Conservation (phyloP, 345 rosid species). For the Linum tenue region DNA sequence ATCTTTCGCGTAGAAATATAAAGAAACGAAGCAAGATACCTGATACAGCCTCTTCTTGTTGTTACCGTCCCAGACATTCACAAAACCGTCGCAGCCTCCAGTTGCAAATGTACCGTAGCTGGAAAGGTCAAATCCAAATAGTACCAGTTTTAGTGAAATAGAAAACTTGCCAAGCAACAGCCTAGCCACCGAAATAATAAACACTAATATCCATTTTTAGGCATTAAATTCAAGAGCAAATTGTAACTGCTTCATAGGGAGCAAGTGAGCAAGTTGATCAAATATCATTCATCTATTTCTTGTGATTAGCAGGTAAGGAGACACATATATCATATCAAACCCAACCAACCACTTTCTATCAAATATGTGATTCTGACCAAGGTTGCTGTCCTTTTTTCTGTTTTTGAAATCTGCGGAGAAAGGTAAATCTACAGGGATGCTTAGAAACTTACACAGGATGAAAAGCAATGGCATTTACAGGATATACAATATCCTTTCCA, state of each 20-base stretch:
- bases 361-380: too few relatives aligned
- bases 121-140: constrained; percentile 12
- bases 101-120: constrained; percentile 99
- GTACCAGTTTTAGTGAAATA: too few relatives aligned
- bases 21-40: constrained; percentile 27
- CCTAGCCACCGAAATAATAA: too few relatives aligned
- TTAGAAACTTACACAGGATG: constrained; percentile 82
- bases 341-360: too few relatives aligned
- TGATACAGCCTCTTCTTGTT: constrained; percentile 98
- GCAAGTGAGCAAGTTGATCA: not conserved
- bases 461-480: constrained; percentile 92
- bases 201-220: not conserved
- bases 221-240: not conserved
- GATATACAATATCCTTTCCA: constrained; percentile 89
- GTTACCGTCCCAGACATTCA: constrained; percentile 96
- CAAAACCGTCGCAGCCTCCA: constrained; percentile 98
- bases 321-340: too few relatives aligned
- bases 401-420: too few relatives aligned
- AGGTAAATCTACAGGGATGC: not conserved
- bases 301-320: too few relatives aligned
- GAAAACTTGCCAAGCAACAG: not conserved
- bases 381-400: too few relatives aligned
- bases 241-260: not conserved
- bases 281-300: too few relatives aligned
- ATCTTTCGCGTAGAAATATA: not conserved